phyloP scores from a whole-genome alignment of 805 yeast species.

The Wickerhamomyces bisporus region DNA sequence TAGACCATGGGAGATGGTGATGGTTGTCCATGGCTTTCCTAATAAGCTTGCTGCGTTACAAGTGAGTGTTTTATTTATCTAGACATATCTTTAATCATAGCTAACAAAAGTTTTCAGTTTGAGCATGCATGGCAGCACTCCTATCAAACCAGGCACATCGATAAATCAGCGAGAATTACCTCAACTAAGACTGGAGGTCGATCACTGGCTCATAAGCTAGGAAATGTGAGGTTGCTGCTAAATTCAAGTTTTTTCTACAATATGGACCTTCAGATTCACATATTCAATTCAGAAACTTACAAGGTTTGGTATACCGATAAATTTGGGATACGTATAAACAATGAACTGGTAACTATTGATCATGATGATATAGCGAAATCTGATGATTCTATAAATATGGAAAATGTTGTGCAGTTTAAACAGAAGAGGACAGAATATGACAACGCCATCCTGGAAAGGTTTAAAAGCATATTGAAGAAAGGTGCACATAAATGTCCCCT shows the following conservation, averaged over 20 bases:
- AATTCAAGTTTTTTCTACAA: constrained; percentile 37
- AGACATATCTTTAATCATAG: background rate
- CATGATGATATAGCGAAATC: background rate
- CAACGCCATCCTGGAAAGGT: constrained; percentile 8
- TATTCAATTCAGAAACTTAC: constrained; percentile 33
- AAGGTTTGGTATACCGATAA: constrained; percentile 19
- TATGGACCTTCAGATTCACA: constrained; percentile 40
- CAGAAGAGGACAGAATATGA: constrained; percentile 11
- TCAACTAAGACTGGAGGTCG: constrained; percentile 33
- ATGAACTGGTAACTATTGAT: constrained; percentile 4
- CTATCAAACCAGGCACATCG: constrained; percentile 57
- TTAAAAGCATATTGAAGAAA: constrained; percentile 16
- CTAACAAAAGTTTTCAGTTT: constrained; percentile 29
- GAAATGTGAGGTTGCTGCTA: constrained; percentile 40
- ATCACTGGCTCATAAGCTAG: constrained; percentile 42
- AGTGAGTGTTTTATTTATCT: constrained; percentile 5
- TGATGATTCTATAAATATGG: constrained; percentile 18
- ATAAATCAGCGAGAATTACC: constrained; percentile 32
- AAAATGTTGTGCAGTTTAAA: constrained; percentile 25
- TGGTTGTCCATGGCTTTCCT: constrained; percentile 68
- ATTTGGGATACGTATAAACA: constrained; percentile 9
- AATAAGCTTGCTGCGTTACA: constrained; percentile 64
- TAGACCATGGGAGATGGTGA: constrained; percentile 71
- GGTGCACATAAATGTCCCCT: constrained; percentile 27
- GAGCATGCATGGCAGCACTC: constrained; percentile 86